Evolutionary conservation across 176 grass and related monocot species (phyloP).

Genomic region (Ampelocalamus luodianensis): DNA sequence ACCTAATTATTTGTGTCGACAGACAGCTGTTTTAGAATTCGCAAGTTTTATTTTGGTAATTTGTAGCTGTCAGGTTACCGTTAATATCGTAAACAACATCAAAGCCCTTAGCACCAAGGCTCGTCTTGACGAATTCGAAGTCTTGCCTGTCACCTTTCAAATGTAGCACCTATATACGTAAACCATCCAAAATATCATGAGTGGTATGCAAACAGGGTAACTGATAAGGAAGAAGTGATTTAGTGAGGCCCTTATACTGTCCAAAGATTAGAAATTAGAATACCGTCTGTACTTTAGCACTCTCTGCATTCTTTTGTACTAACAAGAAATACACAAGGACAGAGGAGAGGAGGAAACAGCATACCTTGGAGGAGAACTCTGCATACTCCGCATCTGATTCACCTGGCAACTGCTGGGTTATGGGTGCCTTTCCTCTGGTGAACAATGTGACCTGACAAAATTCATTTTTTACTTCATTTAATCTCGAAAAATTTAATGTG

Average conservation of each 20-base stretch:
- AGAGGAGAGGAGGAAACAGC: slow-evolving; percentile 19
- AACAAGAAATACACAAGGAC: background rate
- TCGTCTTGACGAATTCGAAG: slow-evolving; percentile 94
- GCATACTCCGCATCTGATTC: slow-evolving; percentile 86
- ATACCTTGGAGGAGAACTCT: slow-evolving; percentile 82
- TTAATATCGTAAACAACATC: slow-evolving; percentile 96
- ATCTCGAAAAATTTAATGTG: background rate
- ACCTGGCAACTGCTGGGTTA: slow-evolving; percentile 88
- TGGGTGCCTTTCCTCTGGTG: slow-evolving; percentile 89
- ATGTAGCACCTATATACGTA: slow-evolving; percentile 74
- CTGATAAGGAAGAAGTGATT: background rate
- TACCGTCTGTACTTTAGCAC: background rate
- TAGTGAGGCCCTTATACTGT: background rate
- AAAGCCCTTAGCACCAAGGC: slow-evolving; percentile 72
- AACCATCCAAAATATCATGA: background rate
- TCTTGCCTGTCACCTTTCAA: slow-evolving; percentile 93
- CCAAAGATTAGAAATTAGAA: slow-evolving; percentile 7
- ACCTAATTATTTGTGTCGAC: background rate
- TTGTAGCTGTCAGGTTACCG: slow-evolving; percentile 42
- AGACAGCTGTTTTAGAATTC: background rate
- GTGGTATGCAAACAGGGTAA: background rate
- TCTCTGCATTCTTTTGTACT: background rate
- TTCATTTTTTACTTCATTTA: background rate
- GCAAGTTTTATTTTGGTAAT: background rate
- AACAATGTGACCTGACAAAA: slow-evolving; percentile 85